Conservation (phyloP, 768 basidiomycete species). For the Podaxis sp. region DNA sequence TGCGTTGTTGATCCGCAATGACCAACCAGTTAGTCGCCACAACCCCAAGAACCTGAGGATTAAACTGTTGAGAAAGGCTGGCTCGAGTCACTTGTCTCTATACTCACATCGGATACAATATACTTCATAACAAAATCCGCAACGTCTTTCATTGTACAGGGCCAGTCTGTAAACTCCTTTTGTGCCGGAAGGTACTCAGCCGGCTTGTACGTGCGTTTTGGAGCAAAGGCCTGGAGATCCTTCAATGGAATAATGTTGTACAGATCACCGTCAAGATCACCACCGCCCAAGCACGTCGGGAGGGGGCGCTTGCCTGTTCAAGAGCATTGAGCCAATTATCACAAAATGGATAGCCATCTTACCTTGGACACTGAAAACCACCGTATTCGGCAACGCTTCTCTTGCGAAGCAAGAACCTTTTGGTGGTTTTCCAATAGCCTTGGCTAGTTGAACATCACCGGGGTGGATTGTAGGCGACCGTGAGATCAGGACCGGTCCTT, state of each 20-base stretch:
- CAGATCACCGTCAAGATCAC: slow-evolving; percentile 66
- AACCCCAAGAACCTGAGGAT: slow-evolving; percentile 49
- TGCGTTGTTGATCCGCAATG: slow-evolving; percentile 52
- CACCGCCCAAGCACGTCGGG: slow-evolving; percentile 61
- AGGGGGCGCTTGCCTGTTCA: slow-evolving; percentile 52
- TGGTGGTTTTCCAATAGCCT: slow-evolving; percentile 56
- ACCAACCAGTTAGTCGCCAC: slow-evolving; percentile 61
- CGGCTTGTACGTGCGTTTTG: slow-evolving; percentile 28
- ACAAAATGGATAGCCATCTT: slow-evolving; percentile 6
- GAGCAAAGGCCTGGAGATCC: slow-evolving; percentile 34
- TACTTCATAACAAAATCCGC: slow-evolving; percentile 68
- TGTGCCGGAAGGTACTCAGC: slow-evolving; percentile 47
- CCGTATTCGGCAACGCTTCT: slow-evolving; percentile 52
- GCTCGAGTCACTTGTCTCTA: neutral
- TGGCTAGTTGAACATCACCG: slow-evolving; percentile 57
- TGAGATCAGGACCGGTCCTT: slow-evolving; percentile 53
- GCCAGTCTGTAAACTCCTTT: slow-evolving; percentile 41
- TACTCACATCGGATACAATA: slow-evolving; percentile 55
- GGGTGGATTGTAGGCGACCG: slow-evolving; percentile 69
- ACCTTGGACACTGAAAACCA: slow-evolving; percentile 64
- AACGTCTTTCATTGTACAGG: slow-evolving; percentile 59
- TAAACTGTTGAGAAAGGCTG: neutral
- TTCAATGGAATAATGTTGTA: slow-evolving; percentile 50
- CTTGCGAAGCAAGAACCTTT: slow-evolving; percentile 45
- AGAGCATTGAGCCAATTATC: neutral